phyloP scores from a whole-genome alignment of 352 stramenopile genomes.

The Thalassiosira livingstoniorum region DNA sequence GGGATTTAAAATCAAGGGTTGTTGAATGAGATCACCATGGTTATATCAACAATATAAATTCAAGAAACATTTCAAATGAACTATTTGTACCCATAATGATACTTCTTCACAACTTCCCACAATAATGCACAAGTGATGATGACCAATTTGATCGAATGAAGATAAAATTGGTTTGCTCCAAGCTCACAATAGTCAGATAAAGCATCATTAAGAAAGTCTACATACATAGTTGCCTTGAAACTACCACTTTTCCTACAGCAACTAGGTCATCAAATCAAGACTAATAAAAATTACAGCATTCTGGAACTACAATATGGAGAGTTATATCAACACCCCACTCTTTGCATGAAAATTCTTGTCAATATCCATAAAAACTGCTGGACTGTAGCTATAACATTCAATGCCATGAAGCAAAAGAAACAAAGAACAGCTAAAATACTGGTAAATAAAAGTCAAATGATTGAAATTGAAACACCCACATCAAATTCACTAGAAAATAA shows the following conservation, averaged over 20 bases:
- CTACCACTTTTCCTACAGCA: conserved; percentile 9
- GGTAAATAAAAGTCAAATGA: background rate
- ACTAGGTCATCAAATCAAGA: conserved; percentile 17
- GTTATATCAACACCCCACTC: conserved; percentile 3
- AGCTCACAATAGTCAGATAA: background rate
- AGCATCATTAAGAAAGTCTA: conserved; percentile 1
- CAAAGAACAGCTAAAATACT: conserved; percentile 21
- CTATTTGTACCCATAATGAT: conserved; percentile 3
- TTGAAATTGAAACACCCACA: conserved; percentile 4
- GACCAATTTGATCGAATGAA: conserved; percentile 1
- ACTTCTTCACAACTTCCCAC: conserved; percentile 31
- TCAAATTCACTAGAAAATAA: conserved; percentile 19
- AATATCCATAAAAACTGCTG: conserved; percentile 29
- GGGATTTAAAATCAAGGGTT: background rate
- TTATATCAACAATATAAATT: conserved; percentile 4
- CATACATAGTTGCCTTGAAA: conserved; percentile 10
- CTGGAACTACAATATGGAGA: conserved; percentile 14
- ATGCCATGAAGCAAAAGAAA: too few species aligned
- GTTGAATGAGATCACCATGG: conserved; percentile 20
- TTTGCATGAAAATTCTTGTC: conserved; percentile 12
- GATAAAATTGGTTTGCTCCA: background rate
- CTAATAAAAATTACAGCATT: conserved; percentile 20
- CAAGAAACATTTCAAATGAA: background rate
- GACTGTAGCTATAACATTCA: conserved; percentile 21
- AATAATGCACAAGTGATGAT: background rate